Conservation (phyloP, 257 asterid genomes). For the Fraxinus americana region DNA sequence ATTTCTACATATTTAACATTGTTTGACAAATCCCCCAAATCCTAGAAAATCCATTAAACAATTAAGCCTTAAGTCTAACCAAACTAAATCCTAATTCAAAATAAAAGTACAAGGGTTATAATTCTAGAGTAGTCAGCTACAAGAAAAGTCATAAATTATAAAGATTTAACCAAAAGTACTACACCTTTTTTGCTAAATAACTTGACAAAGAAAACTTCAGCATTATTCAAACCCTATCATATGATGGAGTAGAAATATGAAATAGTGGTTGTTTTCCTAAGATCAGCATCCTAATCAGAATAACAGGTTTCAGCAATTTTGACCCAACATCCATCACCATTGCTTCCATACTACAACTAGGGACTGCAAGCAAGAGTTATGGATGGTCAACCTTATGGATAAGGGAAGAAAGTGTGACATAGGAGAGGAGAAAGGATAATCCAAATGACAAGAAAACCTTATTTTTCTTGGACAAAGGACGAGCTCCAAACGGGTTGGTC, state of each 20-base stretch:
- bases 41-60: conserved; percentile 2
- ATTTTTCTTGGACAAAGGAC: conserved; percentile 23
- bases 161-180: conserved; percentile 6
- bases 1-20: no score
- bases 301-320: conserved; percentile 29
- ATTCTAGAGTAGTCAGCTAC: conserved; percentile 4
- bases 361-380: conserved; percentile 9
- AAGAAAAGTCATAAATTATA: not conserved
- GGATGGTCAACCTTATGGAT: conserved; percentile 23
- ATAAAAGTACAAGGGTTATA: conserved; percentile 4
- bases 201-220: conserved; percentile 15
- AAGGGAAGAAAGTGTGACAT: conserved; percentile 12
- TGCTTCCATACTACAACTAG: conserved; percentile 36
- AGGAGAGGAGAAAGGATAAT: conserved; percentile 23
- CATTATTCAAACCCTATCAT: conserved; percentile 10
- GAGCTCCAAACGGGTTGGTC: not conserved
- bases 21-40: not conserved
- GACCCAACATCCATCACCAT: conserved; percentile 44
- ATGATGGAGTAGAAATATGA: not conserved
- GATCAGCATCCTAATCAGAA: conserved; percentile 30
- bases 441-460: conserved; percentile 17
- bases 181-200: conserved; percentile 10
- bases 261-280: conserved; percentile 28
- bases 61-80: conserved; percentile 3
- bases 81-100: conserved; percentile 20